Base-by-base conservation (phyloP, 805 yeast species). In the Metschnikowia proteae region DNA sequence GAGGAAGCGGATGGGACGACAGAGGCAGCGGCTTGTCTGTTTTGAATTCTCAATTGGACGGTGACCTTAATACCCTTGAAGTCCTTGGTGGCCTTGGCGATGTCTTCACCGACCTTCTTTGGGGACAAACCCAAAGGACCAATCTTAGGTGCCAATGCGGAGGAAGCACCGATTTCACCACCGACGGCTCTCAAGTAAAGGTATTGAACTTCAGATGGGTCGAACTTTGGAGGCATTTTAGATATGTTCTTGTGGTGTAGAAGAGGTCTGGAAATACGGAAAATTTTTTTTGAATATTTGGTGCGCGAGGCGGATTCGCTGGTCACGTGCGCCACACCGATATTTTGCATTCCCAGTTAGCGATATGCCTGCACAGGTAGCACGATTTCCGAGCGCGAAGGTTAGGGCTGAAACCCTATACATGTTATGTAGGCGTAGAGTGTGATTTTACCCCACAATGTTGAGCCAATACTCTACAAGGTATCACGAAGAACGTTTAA, bases 41-140 rank as follows among this genome's bases (percentile, higher is more conserved):
- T 94, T 83, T 94, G 99, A 73, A 94, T 91, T 78, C 85, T 94
- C 78, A 94, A 84, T 82, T 90, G 96, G 60, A 94, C 98, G 64
- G 99, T 94, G 72, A 94, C 98, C 79, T 92, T 88, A 71, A 94
- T 92, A 84, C 99, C 99, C 82, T 94, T 94, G 95, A 84, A 92
- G 74, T 86, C 83, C 81, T 88, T 86, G 81, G 99, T 92, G 76
- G 99, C 99, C 86, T 94, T 94, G 76, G 99, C 99, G 70, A 94
- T 94, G 76, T 94, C 99, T 81, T 94, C 99, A 91, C 99, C 99
- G 73, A 94, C 97, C 86, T 94, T 92, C 96, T 92, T 94, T 82
- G 99, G 97, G 59, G 97, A 90, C 68, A 94, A 83, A 90, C 99
- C 99, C 75, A 94, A 88, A 67, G 99, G 99, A 88, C 99, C 99